These are phyloP conservation scores for Gonium pectorale DNA, from an alignment of 139 green algal species.

Conservation along the genomic window DNA sequence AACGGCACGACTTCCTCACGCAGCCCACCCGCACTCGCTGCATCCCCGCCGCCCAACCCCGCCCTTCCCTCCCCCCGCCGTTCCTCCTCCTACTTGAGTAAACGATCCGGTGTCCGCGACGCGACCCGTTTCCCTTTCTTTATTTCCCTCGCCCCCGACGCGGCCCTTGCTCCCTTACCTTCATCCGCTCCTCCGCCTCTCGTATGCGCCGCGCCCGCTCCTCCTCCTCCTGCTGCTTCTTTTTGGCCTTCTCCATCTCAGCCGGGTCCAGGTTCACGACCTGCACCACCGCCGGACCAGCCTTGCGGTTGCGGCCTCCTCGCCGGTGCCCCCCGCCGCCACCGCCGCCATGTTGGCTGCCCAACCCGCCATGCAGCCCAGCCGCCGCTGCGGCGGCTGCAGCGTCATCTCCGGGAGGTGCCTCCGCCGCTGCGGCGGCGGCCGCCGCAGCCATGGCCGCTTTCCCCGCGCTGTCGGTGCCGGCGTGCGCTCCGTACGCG, in stretches of 20 bases:
- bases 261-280: conserved; percentile 45
- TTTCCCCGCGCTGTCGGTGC: background rate
- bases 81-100: too few relatives aligned
- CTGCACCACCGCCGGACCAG: conserved; percentile 64
- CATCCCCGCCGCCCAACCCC: too few relatives aligned
- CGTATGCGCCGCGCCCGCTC: conserved; percentile 28
- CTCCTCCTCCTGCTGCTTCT: conserved; percentile 38
- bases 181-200: conserved; percentile 40
- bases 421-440: background rate
- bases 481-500: background rate
- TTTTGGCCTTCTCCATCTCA: conserved; percentile 32
- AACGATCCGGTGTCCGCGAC: too few relatives aligned
- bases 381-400: background rate
- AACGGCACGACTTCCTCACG: too few relatives aligned
- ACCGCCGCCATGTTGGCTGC: conserved; percentile 47
- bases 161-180: background rate
- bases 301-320: conserved; percentile 37
- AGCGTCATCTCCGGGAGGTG: conserved; percentile 15
- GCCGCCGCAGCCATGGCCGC: conserved; percentile 11
- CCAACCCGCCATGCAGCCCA: background rate
- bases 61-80: too few relatives aligned
- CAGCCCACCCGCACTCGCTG: too few relatives aligned
- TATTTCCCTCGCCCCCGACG: background rate
- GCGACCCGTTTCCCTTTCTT: too few relatives aligned
- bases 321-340: conserved; percentile 11